These are phyloP conservation scores for Cryphonectria parasitica DNA, from an alignment of 2,329 filamentous ascomycete species.

Conservation along the genomic window DNA sequence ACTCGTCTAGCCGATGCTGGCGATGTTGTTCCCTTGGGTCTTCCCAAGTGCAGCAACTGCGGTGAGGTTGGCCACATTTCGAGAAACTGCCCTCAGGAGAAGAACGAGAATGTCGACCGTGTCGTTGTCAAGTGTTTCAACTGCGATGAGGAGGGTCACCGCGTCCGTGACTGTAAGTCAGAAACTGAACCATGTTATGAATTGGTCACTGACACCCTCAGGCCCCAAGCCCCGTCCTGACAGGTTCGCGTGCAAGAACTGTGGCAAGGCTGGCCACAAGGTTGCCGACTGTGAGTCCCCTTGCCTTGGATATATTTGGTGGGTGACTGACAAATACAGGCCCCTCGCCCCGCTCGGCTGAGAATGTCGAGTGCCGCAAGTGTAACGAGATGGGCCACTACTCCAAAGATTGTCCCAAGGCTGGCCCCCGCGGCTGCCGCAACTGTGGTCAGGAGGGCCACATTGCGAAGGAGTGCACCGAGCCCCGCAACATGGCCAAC, in stretches of 20 bases:
- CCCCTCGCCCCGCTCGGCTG: conserved; percentile 63
- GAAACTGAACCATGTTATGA: neutral
- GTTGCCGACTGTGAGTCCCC: conserved; percentile 50
- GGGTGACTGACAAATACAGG: conserved; percentile 37
- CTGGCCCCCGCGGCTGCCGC: conserved; percentile 57
- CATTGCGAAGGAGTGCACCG: conserved; percentile 64
- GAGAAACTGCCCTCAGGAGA: conserved; percentile 65
- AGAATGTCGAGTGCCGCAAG: conserved; percentile 67
- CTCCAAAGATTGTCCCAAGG: conserved; percentile 65
- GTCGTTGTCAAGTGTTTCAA: conserved; percentile 64
- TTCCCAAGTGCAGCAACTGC: conserved; percentile 68
- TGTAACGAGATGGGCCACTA: conserved; percentile 67
- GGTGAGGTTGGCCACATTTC: conserved; percentile 64
- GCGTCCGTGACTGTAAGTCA: conserved; percentile 67
- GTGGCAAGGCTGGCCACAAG: conserved; percentile 59
- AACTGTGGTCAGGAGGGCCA: conserved; percentile 66
- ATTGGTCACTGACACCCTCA: conserved; percentile 36
- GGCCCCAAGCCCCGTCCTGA: conserved; percentile 64
- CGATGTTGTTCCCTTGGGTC: conserved; percentile 61
- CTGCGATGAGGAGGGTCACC: conserved; percentile 66
- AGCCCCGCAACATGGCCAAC: conserved; percentile 46
- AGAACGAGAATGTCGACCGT: conserved; percentile 47
- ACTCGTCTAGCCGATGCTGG: conserved; percentile 68
- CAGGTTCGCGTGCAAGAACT: conserved; percentile 71
- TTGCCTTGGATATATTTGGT: neutral